Evolutionary conservation across 2,329 filamentous ascomycete species (phyloP).

Genomic region (Fusarium sp.): DNA sequence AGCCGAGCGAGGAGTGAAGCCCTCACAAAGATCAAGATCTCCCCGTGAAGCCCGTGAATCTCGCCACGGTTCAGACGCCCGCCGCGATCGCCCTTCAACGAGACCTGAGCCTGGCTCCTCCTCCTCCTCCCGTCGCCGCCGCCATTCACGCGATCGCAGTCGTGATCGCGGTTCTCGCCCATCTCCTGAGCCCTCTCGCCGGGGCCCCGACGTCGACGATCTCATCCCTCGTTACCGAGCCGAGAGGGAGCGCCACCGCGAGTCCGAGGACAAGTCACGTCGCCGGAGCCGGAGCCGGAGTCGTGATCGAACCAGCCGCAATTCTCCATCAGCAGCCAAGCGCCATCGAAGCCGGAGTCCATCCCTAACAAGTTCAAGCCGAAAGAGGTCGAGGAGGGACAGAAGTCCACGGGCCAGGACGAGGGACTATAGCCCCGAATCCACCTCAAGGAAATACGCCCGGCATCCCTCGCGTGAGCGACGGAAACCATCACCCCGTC

Average conservation of each 20-base stretch:
- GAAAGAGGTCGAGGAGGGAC: slow-evolving; percentile 52
- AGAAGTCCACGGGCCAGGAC: slow-evolving; percentile 51
- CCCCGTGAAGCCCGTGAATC: slow-evolving; percentile 43
- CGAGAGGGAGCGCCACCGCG: slow-evolving; percentile 44
- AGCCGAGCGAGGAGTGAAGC: slow-evolving; percentile 46
- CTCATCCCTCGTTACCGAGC: slow-evolving; percentile 52
- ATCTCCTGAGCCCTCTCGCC: slow-evolving; percentile 42
- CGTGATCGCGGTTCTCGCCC: slow-evolving; percentile 46
- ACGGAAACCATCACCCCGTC: slow-evolving; percentile 46
- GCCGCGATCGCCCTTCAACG: slow-evolving; percentile 47
- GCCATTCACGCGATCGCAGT: slow-evolving; percentile 51
- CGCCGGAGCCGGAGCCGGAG: slow-evolving; percentile 48
- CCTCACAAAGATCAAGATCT: slow-evolving; percentile 47
- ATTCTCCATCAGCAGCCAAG: slow-evolving; percentile 53
- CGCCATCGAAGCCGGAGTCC: slow-evolving; percentile 54
- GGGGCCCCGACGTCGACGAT: slow-evolving; percentile 47
- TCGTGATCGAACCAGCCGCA: slow-evolving; percentile 41
- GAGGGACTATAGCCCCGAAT: slow-evolving; percentile 53
- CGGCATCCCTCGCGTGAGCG: slow-evolving; percentile 48
- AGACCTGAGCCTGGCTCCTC: slow-evolving; percentile 45
- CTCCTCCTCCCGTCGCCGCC: slow-evolving; percentile 46
- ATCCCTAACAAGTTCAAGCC: slow-evolving; percentile 49
- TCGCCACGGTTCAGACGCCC: slow-evolving; percentile 44
- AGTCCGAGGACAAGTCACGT: slow-evolving; percentile 45
- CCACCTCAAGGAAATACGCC: slow-evolving; percentile 44